A percentile compares a stretch with the other conserved stretches of the same genome.
Evolutionary conservation across 805 yeast species (phyloP).

Genomic region (Zygoascus biomembranicola): DNA sequence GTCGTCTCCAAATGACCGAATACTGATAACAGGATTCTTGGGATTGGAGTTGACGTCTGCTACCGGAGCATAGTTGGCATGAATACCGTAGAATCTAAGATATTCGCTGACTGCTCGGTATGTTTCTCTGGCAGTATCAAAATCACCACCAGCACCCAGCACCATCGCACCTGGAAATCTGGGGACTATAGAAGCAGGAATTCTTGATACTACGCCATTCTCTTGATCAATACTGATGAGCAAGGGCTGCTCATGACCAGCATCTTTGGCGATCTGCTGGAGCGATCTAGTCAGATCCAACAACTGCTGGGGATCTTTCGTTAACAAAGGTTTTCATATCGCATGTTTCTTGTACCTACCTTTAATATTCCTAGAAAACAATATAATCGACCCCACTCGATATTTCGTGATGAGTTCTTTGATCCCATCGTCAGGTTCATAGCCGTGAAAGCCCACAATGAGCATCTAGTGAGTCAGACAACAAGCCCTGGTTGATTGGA

Average conservation of each 20-base stretch:
- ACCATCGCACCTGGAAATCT: slow-evolving; percentile 62
- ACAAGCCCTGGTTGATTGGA: no score
- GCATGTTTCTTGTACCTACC: neutral
- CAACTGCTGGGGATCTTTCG: slow-evolving; percentile 37
- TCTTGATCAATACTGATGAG: slow-evolving; percentile 53
- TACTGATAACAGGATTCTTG: slow-evolving; percentile 48
- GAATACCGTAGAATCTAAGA: slow-evolving; percentile 42
- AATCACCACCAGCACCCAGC: slow-evolving; percentile 43
- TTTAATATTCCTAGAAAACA: slow-evolving; percentile 38
- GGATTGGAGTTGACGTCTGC: slow-evolving; percentile 48
- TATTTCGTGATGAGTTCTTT: slow-evolving; percentile 40
- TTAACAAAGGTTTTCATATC: slow-evolving; percentile 8
- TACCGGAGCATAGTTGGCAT: slow-evolving; percentile 48
- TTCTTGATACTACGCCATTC: slow-evolving; percentile 44
- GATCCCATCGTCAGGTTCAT: slow-evolving; percentile 43
- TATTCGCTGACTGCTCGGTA: slow-evolving; percentile 45
- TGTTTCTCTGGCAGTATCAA: slow-evolving; percentile 40
- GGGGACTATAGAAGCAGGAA: slow-evolving; percentile 10
- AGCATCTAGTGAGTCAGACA: slow-evolving; percentile 39
- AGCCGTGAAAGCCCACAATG: slow-evolving; percentile 52
- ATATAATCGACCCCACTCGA: slow-evolving; percentile 41
- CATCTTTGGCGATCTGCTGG: slow-evolving; percentile 42
- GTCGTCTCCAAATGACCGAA: slow-evolving; percentile 49
- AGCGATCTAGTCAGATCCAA: slow-evolving; percentile 39
- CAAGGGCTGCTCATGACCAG: slow-evolving; percentile 42